Conservation (phyloP, 257 asterid genomes). For the Solanum corneliomulleri region DNA sequence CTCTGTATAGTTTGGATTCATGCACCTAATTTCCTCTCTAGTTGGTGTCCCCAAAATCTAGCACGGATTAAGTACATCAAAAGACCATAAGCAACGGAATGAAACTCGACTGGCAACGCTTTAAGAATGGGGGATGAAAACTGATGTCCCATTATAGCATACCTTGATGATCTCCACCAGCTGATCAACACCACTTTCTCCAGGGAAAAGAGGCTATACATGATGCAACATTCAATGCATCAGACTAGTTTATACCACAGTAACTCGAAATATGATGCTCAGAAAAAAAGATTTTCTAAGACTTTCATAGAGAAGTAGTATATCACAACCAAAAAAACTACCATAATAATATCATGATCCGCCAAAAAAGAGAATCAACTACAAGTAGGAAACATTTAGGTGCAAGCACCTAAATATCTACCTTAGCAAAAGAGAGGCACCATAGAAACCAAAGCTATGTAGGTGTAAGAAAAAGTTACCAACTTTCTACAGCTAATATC, state of each 20-base stretch:
- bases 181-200: constrained; percentile 29
- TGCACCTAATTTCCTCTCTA: constrained; percentile 82
- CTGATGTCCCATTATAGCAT: neutral
- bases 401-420: neutral
- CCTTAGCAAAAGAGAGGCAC: neutral
- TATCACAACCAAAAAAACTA: neutral
- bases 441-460: neutral
- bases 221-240: neutral
- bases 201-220: constrained; percentile 29
- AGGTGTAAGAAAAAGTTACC: neutral
- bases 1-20: constrained; percentile 81
- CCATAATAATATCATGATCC: neutral
- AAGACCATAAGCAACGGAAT: neutral
- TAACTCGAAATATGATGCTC: neutral
- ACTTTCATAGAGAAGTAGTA: neutral
- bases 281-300: neutral
- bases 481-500: neutral
- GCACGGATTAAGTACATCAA: constrained; percentile 1
- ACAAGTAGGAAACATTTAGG: neutral
- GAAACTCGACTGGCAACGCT: neutral
- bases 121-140: neutral
- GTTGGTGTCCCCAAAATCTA: constrained; percentile 88
- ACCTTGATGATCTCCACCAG: constrained; percentile 32
- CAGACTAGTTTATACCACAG: neutral
- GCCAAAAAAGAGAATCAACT: neutral